Evolutionary conservation across 1,139 yeast genomes (phyloP), one percentile per base, ranked within the genome.

Genomic region (Candida neerlandica): DNA sequence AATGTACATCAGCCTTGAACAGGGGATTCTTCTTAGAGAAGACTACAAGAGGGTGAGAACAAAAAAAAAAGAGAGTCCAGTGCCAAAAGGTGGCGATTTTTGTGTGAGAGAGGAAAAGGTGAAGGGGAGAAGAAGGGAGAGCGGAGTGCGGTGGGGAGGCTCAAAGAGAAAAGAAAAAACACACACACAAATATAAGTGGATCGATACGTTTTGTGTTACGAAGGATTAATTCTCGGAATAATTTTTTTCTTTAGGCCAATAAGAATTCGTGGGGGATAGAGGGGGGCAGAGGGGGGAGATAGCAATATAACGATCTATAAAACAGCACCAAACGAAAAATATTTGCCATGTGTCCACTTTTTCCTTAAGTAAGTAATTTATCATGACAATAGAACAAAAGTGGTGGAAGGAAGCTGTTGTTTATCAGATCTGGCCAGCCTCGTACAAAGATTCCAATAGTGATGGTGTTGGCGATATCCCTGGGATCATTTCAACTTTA

Each of bases 361-460:
- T 11, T 37, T 37, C 40, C 10, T 19, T 37, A 3, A 4, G 2
- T 12, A 12, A n/a, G n/a, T n/a, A 11, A 19, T 12, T n/a, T 9
- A 47, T 46, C 12, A 35, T 48, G 46, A 43, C 43, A 15, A 43
- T 14, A 5, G 40, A 43, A 26, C 27, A 10, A 7, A 43, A 26
- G 32, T 81, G 85, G 85, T 81, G 85, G 85, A 80, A 80, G 65
- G 79, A 78, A 53, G 78, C 82, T 45, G 65, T 75, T 12, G 72
- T 80, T 19, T 81, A 81, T 62, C 85, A 81, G 61, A 75, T 81
- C 52, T 81, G 82, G 75, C 85, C 85, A 1, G 82, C 84, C 11
- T 76, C 82, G 26, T 81, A 72, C 65, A 78, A 78, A 55, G 85
- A 81, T 60, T 73, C 83, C 48, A 79, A 81, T 56, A 79, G 78